A percentile compares a stretch with the other conserved stretches of the same genome.
phyloP scores from a whole-genome alignment of 1,284 basidiomycete species.

The Papiliotrema fonsecae region DNA sequence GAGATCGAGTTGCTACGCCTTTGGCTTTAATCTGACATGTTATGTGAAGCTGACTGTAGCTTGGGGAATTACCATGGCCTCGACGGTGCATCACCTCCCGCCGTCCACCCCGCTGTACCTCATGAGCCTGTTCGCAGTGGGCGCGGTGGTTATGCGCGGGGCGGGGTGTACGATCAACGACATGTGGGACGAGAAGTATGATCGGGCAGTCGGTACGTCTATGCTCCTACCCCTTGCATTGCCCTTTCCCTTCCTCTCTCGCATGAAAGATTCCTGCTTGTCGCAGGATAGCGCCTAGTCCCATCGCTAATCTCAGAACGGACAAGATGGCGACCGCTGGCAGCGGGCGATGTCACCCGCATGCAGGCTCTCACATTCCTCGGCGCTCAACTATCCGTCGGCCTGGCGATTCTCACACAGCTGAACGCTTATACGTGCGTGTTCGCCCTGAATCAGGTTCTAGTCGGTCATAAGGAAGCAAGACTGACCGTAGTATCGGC shows the following conservation, averaged over 20 bases:
- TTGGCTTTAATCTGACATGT: neutral
- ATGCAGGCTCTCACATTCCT: conserved; percentile 78
- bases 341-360: conserved; percentile 73
- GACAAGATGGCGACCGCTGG: conserved; percentile 66
- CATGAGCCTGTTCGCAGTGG: conserved; percentile 76
- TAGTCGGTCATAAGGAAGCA: no score
- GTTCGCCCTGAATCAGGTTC: neutral
- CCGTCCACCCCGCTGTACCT: conserved; percentile 67
- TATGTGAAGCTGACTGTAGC: conserved; percentile 52
- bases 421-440: conserved; percentile 88
- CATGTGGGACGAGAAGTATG: conserved; percentile 92
- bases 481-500: conserved; percentile 61
- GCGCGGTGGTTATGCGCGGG: conserved; percentile 92
- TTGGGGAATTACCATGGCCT: conserved; percentile 93
- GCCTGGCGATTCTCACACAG: conserved; percentile 84
- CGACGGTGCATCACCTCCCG: conserved; percentile 66
- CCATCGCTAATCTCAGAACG: conserved; percentile 51
- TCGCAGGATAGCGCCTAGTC: no score
- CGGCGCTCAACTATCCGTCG: conserved; percentile 73
- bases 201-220: conserved; percentile 79
- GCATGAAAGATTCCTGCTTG: no score
- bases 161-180: conserved; percentile 99
- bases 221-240: neutral
- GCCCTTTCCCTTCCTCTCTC: no score
- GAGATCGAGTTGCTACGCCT: neutral